A percentile compares a stretch with the other conserved stretches of the same genome.
These are phyloP conservation scores for Botrytis pseudocinerea DNA, from an alignment of 2,329 filamentous ascomycete genomes.

Conservation along the genomic window DNA sequence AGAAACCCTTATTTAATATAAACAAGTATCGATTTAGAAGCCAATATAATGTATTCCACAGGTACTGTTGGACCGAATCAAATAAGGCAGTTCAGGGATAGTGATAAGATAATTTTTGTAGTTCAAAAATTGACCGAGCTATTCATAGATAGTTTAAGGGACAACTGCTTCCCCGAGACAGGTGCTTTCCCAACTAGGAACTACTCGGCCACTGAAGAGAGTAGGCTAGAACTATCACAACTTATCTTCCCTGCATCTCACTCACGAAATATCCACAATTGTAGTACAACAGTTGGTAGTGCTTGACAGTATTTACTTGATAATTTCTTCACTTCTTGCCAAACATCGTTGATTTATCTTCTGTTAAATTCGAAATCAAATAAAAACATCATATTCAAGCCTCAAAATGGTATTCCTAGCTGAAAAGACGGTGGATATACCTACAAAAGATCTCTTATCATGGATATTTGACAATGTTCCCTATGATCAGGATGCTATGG, in stretches of 20 bases:
- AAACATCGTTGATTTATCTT: neutral
- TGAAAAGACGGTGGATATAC: constrained; percentile 23
- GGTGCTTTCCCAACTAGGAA: neutral
- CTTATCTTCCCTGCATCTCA: neutral
- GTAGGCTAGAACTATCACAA: neutral
- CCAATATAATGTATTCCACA: neutral
- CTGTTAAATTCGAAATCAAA: neutral
- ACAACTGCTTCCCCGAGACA: neutral
- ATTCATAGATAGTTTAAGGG: neutral
- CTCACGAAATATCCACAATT: neutral
- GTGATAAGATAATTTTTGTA: neutral
- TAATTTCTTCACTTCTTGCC: neutral
- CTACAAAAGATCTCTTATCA: constrained; percentile 34
- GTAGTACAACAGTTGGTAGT: neutral
- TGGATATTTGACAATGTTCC: constrained; percentile 35
- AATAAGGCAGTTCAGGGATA: neutral
- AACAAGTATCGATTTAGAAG: neutral
- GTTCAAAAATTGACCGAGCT: neutral
- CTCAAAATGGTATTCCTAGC: constrained; percentile 22
- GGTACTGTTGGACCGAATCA: neutral
- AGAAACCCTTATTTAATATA: neutral
- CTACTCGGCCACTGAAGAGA: neutral
- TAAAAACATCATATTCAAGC: neutral
- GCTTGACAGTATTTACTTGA: neutral
- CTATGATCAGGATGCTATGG: constrained; percentile 30